Percentiles rank a stretch among this genome's conserved stretches.
phyloP scores from a whole-genome alignment of 2,329 filamentous ascomycete species.

The Paecilomyces variotii region DNA sequence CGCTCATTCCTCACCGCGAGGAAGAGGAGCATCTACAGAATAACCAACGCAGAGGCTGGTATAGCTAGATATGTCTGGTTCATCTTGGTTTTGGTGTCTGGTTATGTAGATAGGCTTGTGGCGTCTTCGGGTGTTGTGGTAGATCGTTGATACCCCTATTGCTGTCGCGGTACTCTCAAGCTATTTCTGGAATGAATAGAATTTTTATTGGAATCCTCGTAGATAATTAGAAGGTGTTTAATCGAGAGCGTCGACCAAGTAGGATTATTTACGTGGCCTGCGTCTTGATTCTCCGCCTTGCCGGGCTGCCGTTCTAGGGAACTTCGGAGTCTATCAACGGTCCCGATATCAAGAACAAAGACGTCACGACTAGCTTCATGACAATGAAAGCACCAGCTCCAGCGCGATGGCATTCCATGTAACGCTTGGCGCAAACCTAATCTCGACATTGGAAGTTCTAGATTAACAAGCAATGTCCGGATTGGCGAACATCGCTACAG shows the following conservation, averaged over 20 bases:
- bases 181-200: not conserved
- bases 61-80: conserved; percentile 38
- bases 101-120: not conserved
- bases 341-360: not conserved
- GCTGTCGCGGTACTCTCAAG: not conserved
- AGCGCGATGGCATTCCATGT: not conserved
- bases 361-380: not conserved
- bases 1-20: conserved; percentile 76
- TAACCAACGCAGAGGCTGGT: conserved; percentile 55
- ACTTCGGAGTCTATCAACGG: not conserved
- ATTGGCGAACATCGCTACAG: not conserved
- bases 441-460: not conserved
- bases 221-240: no score
- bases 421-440: not conserved
- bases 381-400: not conserved
- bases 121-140: not conserved
- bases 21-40: conserved; percentile 50
- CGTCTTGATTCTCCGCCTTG: no score
- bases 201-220: not conserved
- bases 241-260: no score
- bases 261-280: no score
- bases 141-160: conserved; percentile 1
- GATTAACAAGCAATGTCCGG: not conserved
- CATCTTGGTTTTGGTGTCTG: not conserved
- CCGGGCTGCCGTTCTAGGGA: not conserved